Evolutionary conservation across 2,329 filamentous ascomycete species (phyloP).

Genomic region (Thielaviopsis populi): DNA sequence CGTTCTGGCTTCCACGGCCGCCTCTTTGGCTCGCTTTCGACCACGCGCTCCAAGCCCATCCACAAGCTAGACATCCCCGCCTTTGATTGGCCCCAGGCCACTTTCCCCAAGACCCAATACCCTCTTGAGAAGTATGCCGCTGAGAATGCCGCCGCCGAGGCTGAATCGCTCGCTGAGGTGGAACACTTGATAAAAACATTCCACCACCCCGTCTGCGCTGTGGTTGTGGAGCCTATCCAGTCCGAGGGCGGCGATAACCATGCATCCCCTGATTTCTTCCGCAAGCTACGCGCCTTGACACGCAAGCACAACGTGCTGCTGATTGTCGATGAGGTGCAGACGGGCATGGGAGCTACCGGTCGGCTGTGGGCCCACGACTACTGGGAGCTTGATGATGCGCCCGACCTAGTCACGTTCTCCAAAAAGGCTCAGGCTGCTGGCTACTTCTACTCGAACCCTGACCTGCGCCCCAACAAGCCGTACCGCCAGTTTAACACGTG

Average conservation of each 20-base stretch:
- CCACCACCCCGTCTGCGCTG: slow-evolving; percentile 56
- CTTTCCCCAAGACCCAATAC: slow-evolving; percentile 65
- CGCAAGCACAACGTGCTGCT: slow-evolving; percentile 54
- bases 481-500: slow-evolving; percentile 82
- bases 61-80: slow-evolving; percentile 82
- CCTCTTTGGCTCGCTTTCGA: slow-evolving; percentile 62
- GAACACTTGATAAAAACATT: slow-evolving; percentile 53
- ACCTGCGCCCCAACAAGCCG: slow-evolving; percentile 61
- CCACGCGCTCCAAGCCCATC: slow-evolving; percentile 67
- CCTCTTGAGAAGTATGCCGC: slow-evolving; percentile 53
- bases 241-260: slow-evolving; percentile 77
- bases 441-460: slow-evolving; percentile 67
- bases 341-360: slow-evolving; percentile 69
- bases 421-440: slow-evolving; percentile 79
- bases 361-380: slow-evolving; percentile 82
- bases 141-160: slow-evolving; percentile 58
- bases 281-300: slow-evolving; percentile 55
- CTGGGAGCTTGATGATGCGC: slow-evolving; percentile 57
- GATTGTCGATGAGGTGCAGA: slow-evolving; percentile 77
- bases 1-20: slow-evolving; percentile 66
- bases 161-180: slow-evolving; percentile 56
- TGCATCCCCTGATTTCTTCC: slow-evolving; percentile 65
- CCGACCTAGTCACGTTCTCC: slow-evolving; percentile 77
- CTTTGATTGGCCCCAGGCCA: slow-evolving; percentile 75
- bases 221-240: slow-evolving; percentile 68